A percentile compares a stretch with the other conserved stretches of the same genome.
phyloP scores from a whole-genome alignment of 768 basidiomycete species.

The Agrocybe praecox region DNA sequence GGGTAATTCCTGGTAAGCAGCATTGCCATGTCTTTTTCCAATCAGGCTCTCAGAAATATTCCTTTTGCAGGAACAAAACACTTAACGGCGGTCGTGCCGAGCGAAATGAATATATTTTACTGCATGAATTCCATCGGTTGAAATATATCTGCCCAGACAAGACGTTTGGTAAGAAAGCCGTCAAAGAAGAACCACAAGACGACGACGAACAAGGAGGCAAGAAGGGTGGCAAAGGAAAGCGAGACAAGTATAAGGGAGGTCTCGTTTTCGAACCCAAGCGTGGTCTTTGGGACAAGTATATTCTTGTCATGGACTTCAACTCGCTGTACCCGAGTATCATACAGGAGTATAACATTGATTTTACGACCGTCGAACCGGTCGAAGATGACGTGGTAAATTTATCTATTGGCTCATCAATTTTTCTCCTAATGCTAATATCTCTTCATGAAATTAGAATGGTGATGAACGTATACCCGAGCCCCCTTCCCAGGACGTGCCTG shows the following conservation, averaged over 20 bases:
- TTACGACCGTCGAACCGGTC: constrained; percentile 87
- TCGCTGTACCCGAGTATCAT: constrained; percentile 99
- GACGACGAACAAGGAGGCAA: constrained; percentile 58
- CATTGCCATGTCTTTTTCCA: background rate
- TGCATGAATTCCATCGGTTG: constrained; percentile 95
- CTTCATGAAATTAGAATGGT: constrained; percentile 31
- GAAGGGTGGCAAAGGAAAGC: constrained; percentile 65
- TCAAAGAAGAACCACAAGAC: constrained; percentile 51
- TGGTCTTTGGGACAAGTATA: constrained; percentile 94
- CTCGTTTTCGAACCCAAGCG: constrained; percentile 96
- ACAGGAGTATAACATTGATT: constrained; percentile 99
- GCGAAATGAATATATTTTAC: constrained; percentile 97
- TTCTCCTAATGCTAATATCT: background rate
- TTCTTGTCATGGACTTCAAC: constrained; percentile 99
- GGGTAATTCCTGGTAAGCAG: constrained; percentile 89
- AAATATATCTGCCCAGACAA: constrained; percentile 99
- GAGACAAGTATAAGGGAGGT: constrained; percentile 98
- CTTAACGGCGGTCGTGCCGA: constrained; percentile 97
- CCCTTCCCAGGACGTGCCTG: constrained; percentile 66
- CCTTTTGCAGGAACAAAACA: constrained; percentile 82
- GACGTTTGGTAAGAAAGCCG: constrained; percentile 75
- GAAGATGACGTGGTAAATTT: constrained; percentile 57
- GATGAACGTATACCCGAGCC: constrained; percentile 92
- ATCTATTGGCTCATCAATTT: background rate
- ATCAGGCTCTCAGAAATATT: background rate